Evolutionary conservation across 1,284 basidiomycete species (phyloP), one percentile per base, ranked within the genome.

Genomic region (Flammula alnicola): DNA sequence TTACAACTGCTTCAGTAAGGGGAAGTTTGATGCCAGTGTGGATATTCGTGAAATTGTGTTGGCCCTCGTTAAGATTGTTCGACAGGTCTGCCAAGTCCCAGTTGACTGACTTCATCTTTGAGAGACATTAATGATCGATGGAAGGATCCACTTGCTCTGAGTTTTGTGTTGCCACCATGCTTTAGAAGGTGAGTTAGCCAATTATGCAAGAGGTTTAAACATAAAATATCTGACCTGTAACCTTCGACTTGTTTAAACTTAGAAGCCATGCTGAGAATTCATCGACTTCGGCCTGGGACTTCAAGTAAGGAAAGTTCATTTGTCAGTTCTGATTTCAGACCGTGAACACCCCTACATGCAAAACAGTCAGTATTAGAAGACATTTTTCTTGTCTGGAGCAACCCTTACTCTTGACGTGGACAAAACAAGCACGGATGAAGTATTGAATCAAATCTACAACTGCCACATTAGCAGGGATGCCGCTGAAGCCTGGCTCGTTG

Each of bases 101-200:
- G 35, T 60, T 55, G 0, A 42, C 31, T 5, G 48, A 19, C 32
- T 30, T 10, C 27, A 62, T 56, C 19, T 57, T 58, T 3, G 55
- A 57, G 4, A 46, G 51, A 45, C 58, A 26, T 59, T 46, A 19
- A 60, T 49, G 19, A 62, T 33, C 4, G 48, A 51, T 4, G 57
- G 54, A 11, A 59, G 30, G 36, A 62, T 59, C 57, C 60, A 62
- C 1, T 4, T 37, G 16, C 55, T 54, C 11, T 54, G 47, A 10
- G 51, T 19, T 26, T 60, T 60, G 42, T 58, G 58, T 20, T 49
- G 33, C 58, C 58, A 60, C 58, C 58, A 60, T 42, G 55, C 58
- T 56, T 16, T 9, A 30, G 10, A 20, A 14, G 26, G 9, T 9
- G 26, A n/a, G 9, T 1, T 3, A n/a, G 12, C 22, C 2, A n/a